Percentiles rank a stretch among this genome's conserved stretches.
Conservation (phyloP, 2,329 filamentous ascomycete genomes). For the Talaromyces marneffei region DNA sequence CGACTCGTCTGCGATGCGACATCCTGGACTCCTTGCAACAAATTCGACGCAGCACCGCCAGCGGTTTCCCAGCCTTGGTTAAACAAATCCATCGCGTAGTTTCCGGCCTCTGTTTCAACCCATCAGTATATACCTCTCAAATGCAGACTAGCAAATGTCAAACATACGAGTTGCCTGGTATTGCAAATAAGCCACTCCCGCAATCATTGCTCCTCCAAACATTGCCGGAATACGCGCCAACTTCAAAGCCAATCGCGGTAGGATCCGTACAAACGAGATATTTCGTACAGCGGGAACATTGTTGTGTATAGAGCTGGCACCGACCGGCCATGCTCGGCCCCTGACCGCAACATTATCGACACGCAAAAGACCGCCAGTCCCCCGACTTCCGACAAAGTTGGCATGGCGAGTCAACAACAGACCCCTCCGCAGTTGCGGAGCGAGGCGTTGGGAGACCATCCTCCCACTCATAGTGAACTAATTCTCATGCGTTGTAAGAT, state of each 20-base stretch:
- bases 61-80: constrained; percentile 67
- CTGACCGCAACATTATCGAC: constrained; percentile 58
- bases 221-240: constrained; percentile 82
- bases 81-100: constrained; percentile 70
- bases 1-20: constrained; percentile 72
- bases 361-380: constrained; percentile 62
- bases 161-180: constrained; percentile 84
- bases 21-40: constrained; percentile 67
- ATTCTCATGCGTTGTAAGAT: constrained; percentile 30
- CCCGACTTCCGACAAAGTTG: constrained; percentile 56
- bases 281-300: constrained; percentile 63
- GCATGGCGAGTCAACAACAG: constrained; percentile 56
- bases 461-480: constrained; percentile 60
- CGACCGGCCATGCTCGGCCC: constrained; percentile 69
- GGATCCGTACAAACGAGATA: constrained; percentile 60
- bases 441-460: constrained; percentile 67
- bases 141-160: neutral
- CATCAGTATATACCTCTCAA: neutral
- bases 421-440: constrained; percentile 60
- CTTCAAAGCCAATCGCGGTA: constrained; percentile 88
- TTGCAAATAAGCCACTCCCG: constrained; percentile 84
- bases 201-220: constrained; percentile 82
- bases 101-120: constrained; percentile 59
- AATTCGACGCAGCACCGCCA: constrained; percentile 58
- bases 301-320: constrained; percentile 68